Evolutionary conservation across 371 early-diverging fungal species (phyloP), one percentile per base, ranked within the genome.

Genomic region (Funneliformis caledonium): DNA sequence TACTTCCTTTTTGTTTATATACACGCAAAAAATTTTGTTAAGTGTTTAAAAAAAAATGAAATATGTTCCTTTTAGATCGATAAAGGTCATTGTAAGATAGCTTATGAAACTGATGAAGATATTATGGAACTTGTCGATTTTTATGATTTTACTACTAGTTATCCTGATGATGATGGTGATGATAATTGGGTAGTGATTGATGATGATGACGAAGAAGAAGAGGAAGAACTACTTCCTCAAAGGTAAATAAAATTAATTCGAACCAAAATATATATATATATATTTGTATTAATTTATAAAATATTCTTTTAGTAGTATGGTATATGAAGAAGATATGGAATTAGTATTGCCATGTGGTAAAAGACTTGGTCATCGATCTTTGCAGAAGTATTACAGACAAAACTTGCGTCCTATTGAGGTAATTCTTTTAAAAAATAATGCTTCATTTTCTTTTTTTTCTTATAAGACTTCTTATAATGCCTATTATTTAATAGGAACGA

Each of bases 51-150:
- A 19, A 42, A 52, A 2, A 62, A 22, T 31, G 26, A 26, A 26
- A 26, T 26, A 26, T 26, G 26, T 26, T 62, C 5, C 43, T 76
- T 52, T 45, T 84, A 92, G 93, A 83, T 88, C 68, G 94, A 94
- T 86, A 96, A 96, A 87, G 97, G 97, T 26, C 99, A 99, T 85
- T 94, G 94, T 86, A 98, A 95, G 88, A 94, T 95, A 81, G 93
- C 93, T 5, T 97, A 97, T 83, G 98, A 97, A 61, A 91, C 92
- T 65, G 97, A 95, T 47, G 92, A 92, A 1, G 98, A 97, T 83
- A 92, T 94, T 48, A 87, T 94, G 84, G 99, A 98, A 85, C 85
- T 97, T 72, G 92, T 90, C 4, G 98, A 98, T 81, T 98, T 92
- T 86, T 98, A 99, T 85, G 97, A 97, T 85, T 99, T 94, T 86